Conservation (phyloP, 176 grass and related monocot species). For the Triticum aestivum region DNA sequence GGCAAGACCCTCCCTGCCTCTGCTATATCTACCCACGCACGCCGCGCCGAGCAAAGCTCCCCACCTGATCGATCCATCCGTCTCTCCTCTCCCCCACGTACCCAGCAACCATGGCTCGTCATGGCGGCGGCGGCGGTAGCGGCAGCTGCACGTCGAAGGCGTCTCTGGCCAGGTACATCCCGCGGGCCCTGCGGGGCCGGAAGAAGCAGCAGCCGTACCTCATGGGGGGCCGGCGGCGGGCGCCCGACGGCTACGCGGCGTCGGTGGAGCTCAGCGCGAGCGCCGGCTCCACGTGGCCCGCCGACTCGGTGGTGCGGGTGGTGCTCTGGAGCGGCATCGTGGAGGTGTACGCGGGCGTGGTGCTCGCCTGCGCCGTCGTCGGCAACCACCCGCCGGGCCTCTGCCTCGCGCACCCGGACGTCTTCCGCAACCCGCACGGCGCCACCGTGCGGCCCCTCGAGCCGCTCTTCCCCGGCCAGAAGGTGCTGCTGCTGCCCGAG, state of each 20-base stretch:
- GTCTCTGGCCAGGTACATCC: constrained; percentile 19
- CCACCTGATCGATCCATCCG: neutral
- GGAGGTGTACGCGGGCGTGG: constrained; percentile 45
- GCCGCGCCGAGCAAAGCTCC: neutral
- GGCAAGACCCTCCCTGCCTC: too few relatives aligned
- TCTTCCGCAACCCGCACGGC: constrained; percentile 55
- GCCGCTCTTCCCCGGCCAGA: constrained; percentile 57
- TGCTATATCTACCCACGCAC: neutral
- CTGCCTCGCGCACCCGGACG: constrained; percentile 51
- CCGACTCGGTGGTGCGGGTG: constrained; percentile 43
- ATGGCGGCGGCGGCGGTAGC: neutral
- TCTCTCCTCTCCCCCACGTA: too few relatives aligned
- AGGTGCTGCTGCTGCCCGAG: constrained; percentile 47
- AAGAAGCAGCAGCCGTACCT: neutral
- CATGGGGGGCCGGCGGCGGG: neutral
- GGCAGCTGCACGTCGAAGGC: neutral
- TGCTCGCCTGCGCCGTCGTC: constrained; percentile 54
- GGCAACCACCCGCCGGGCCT: constrained; percentile 52
- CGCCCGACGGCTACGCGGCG: neutral
- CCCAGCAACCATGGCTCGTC: neutral
- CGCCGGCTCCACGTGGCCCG: neutral
- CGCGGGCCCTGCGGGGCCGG: neutral
- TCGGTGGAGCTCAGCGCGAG: constrained; percentile 18
- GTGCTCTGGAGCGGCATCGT: constrained; percentile 50
- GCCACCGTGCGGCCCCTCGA: constrained; percentile 35